Conservation (phyloP, 2,329 filamentous ascomycete genomes). For the Thielaviopsis musarum region DNA sequence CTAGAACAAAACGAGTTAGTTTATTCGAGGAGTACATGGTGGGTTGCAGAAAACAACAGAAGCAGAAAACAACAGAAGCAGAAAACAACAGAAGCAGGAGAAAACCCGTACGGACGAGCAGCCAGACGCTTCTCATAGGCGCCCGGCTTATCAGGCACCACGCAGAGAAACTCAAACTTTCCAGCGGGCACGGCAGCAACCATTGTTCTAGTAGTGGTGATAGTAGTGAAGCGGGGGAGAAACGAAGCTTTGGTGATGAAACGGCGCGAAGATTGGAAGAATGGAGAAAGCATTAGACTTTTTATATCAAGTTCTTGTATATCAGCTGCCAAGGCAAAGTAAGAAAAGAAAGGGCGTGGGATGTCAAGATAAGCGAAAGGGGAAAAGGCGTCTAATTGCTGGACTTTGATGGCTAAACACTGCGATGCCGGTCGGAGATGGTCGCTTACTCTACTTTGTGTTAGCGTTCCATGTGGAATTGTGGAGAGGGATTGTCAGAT, state of each 20-base stretch:
- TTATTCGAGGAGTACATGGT: too few relatives aligned
- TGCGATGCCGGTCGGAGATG: background rate
- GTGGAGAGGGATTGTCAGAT: background rate
- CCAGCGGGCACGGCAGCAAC: slow-evolving; percentile 16
- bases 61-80: background rate
- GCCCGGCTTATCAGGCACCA: slow-evolving; percentile 50
- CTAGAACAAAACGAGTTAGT: background rate
- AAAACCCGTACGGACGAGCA: slow-evolving; percentile 38
- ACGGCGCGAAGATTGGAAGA: background rate
- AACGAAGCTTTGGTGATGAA: background rate
- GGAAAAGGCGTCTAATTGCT: background rate
- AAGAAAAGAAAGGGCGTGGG: background rate
- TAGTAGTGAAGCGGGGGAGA: background rate
- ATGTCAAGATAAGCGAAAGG: background rate
- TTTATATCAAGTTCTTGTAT: background rate
- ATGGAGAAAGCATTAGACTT: background rate
- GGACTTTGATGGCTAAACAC: background rate
- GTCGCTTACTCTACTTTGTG: background rate
- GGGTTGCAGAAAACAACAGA: background rate
- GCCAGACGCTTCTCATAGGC: slow-evolving; percentile 43
- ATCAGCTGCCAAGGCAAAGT: too few relatives aligned
- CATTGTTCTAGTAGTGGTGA: slow-evolving; percentile 16
- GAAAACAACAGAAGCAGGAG: background rate
- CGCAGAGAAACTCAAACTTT: slow-evolving; percentile 49
- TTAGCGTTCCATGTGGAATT: background rate